Conservation (phyloP, 176 grass and related monocot species). For the Triticum dicoccoides region DNA sequence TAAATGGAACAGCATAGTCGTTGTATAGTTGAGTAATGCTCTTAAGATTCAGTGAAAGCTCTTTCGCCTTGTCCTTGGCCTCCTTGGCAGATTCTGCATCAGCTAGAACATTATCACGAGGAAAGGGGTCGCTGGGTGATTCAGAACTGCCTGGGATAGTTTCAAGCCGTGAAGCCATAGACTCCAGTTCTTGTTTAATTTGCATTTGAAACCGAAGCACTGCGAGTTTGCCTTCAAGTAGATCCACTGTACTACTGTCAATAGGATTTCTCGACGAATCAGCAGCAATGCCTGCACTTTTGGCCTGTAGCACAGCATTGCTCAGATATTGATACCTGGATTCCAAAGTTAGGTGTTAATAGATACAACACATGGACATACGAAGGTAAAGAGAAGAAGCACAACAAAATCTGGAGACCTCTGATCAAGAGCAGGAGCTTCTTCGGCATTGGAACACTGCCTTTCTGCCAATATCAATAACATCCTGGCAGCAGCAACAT, state of each 20-base stretch:
- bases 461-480: slow-evolving; percentile 84
- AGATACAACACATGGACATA: not conserved
- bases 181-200: slow-evolving; percentile 85
- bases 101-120: slow-evolving; percentile 43
- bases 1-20: slow-evolving; percentile 86
- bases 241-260: slow-evolving; percentile 79
- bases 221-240: slow-evolving; percentile 94
- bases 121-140: slow-evolving; percentile 48
- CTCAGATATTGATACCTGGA: slow-evolving; percentile 89
- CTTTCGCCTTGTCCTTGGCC: slow-evolving; percentile 78
- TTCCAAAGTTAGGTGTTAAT: slow-evolving; percentile 35
- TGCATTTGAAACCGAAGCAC: slow-evolving; percentile 93
- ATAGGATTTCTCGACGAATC: slow-evolving; percentile 61
- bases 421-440: slow-evolving; percentile 74
- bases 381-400: slow-evolving; percentile 31
- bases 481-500: slow-evolving; percentile 81
- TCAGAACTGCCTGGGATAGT: slow-evolving; percentile 40
- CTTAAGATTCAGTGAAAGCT: slow-evolving; percentile 82
- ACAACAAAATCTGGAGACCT: slow-evolving; percentile 51
- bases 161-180: slow-evolving; percentile 43
- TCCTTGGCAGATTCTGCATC: slow-evolving; percentile 46
- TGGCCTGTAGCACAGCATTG: slow-evolving; percentile 87
- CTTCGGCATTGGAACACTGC: slow-evolving; percentile 65
- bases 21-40: slow-evolving; percentile 97
- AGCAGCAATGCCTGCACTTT: slow-evolving; percentile 53